phyloP scores from a whole-genome alignment of 1,139 yeast genomes.

The Debaryomyces robertsiae region DNA sequence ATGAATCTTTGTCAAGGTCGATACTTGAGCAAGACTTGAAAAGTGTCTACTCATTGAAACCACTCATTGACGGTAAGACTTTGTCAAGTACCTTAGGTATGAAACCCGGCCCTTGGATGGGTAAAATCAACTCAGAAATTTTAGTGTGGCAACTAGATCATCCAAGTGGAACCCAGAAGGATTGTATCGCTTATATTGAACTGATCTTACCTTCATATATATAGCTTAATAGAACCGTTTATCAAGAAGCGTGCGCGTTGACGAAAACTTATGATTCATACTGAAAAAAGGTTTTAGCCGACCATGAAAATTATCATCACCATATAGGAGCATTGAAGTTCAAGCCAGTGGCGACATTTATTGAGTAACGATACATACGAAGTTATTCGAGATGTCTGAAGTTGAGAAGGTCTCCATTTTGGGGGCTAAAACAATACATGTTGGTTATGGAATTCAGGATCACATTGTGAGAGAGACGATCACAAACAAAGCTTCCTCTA shows the following conservation, averaged over 20 bases:
- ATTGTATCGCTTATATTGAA: conserved; percentile 53
- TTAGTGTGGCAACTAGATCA: conserved; percentile 76
- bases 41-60: conserved; percentile 49
- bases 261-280: conserved; percentile 9
- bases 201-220: conserved; percentile 19
- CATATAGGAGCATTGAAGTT: not conserved
- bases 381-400: conserved; percentile 23
- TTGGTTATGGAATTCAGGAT: conserved; percentile 80
- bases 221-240: not conserved
- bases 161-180: conserved; percentile 55
- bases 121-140: conserved; percentile 53
- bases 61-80: conserved; percentile 71
- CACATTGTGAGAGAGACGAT: conserved; percentile 77
- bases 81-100: conserved; percentile 50
- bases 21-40: conserved; percentile 35
- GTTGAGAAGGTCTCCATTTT: conserved; percentile 67
- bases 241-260: conserved; percentile 6
- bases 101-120: conserved; percentile 89
- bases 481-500: conserved; percentile 69
- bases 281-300: conserved; percentile 7
- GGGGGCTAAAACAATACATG: conserved; percentile 84
- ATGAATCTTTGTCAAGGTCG: conserved; percentile 33
- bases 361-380: conserved; percentile 2
- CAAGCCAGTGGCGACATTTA: conserved; percentile 2
- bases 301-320: conserved; percentile 1